Conservation (phyloP, 257 asterid species). For the Verbascum thapsus region DNA sequence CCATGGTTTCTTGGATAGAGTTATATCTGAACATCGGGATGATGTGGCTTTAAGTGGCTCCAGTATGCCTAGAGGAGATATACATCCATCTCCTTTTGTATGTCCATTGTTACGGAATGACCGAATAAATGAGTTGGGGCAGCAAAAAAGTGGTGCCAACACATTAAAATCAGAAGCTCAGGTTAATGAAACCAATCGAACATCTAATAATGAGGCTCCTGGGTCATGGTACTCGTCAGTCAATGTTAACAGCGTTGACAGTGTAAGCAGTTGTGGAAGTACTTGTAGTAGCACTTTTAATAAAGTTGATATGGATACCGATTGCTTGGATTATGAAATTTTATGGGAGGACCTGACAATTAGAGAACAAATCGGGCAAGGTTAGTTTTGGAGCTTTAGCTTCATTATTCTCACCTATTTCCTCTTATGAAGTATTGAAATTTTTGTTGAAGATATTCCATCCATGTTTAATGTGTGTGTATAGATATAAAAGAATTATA, state of each 20-base stretch:
- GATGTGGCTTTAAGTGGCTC: constrained; percentile 90
- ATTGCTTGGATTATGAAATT: constrained; percentile 86
- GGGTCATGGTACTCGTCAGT: constrained; percentile 86
- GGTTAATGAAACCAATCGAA: constrained; percentile 43
- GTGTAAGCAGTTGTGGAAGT: constrained; percentile 90
- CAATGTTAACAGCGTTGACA: constrained; percentile 86
- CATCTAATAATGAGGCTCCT: constrained; percentile 64
- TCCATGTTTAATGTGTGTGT: neutral
- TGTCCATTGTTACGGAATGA: constrained; percentile 80
- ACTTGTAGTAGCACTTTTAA: constrained; percentile 69
- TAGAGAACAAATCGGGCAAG: constrained; percentile 97
- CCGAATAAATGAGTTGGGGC: constrained; percentile 58
- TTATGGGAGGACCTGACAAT: constrained; percentile 94
- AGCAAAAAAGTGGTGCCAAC: constrained; percentile 39
- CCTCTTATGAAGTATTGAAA: constrained; percentile 3
- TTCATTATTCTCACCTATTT: constrained; percentile 20
- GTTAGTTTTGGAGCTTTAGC: constrained; percentile 43
- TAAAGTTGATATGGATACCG: constrained; percentile 71
- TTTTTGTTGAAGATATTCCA: neutral
- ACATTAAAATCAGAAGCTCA: constrained; percentile 53
- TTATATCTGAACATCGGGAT: constrained; percentile 57
- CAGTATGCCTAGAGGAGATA: constrained; percentile 83
- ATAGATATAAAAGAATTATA: constrained; percentile 13
- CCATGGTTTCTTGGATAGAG: constrained; percentile 49
- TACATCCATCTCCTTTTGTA: constrained; percentile 59